Evolutionary conservation across 2,329 filamentous ascomycete species (phyloP).

Genomic region (Eutypa lata): DNA sequence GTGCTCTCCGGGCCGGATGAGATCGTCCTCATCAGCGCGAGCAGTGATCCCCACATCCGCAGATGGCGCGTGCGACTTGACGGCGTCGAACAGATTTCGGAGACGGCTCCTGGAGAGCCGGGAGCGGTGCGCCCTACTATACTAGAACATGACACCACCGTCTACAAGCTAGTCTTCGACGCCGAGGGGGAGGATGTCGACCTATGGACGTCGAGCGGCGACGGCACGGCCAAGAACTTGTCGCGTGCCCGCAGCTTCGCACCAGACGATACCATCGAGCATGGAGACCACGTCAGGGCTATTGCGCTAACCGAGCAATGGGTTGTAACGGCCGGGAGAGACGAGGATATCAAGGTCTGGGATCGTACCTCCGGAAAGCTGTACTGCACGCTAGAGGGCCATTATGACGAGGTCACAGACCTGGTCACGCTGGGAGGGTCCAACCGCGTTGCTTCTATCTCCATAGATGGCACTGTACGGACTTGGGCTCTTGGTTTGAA

Average conservation of each 20-base stretch:
- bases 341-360: conserved; percentile 92
- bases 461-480: conserved; percentile 86
- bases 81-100: conserved; percentile 52
- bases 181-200: conserved; percentile 60
- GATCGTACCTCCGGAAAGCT: conserved; percentile 70
- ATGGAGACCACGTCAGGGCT: conserved; percentile 88
- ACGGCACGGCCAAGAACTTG: conserved; percentile 82
- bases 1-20: conserved; percentile 46
- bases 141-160: conserved; percentile 82
- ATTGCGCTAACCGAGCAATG: conserved; percentile 72
- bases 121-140: conserved; percentile 51
- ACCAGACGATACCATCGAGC: conserved; percentile 67
- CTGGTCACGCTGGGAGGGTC: conserved; percentile 58
- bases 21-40: conserved; percentile 70
- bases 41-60: conserved; percentile 76
- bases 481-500: conserved; percentile 73
- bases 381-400: conserved; percentile 72
- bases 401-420: conserved; percentile 91
- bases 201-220: conserved; percentile 89
- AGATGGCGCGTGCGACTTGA: conserved; percentile 64
- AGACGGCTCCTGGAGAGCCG: conserved; percentile 39
- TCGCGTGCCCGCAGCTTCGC: conserved; percentile 66
- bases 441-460: conserved; percentile 68
- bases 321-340: conserved; percentile 83
- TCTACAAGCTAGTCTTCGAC: conserved; percentile 79